These are phyloP conservation scores for Cynanchum wilfordii DNA, from an alignment of 257 asterid genomes.

Conservation along the genomic window DNA sequence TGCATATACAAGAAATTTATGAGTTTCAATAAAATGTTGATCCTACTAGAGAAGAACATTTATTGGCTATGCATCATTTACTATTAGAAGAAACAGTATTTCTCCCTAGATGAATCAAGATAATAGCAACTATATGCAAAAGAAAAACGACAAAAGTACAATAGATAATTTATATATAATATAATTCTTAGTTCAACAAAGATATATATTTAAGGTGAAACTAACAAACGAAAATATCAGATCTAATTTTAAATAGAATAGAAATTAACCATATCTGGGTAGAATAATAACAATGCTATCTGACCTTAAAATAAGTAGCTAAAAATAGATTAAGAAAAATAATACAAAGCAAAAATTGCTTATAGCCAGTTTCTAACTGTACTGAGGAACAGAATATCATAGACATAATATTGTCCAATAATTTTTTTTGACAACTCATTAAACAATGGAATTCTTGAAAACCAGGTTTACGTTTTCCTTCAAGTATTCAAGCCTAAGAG, in stretches of 20 bases:
- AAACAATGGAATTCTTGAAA: not conserved
- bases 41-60: not conserved
- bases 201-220: not conserved
- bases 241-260: not conserved
- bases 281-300: not conserved
- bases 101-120: not conserved
- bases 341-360: not conserved
- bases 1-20: constrained; percentile 2
- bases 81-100: not conserved
- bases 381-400: not conserved
- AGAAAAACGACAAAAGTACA: not conserved
- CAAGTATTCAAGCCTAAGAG: not conserved
- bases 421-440: not conserved
- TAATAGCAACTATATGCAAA: not conserved
- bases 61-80: not conserved
- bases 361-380: not conserved
- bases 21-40: constrained; percentile 1
- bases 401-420: not conserved
- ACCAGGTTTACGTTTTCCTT: not conserved
- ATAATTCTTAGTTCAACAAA: not conserved
- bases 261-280: not conserved
- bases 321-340: not conserved
- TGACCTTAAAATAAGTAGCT: not conserved
- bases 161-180: not conserved
- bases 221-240: not conserved